A percentile compares a stretch with the other conserved stretches of the same genome.
phyloP scores from a whole-genome alignment of 2,329 filamentous ascomycete species.

The Huntiella decipiens region DNA sequence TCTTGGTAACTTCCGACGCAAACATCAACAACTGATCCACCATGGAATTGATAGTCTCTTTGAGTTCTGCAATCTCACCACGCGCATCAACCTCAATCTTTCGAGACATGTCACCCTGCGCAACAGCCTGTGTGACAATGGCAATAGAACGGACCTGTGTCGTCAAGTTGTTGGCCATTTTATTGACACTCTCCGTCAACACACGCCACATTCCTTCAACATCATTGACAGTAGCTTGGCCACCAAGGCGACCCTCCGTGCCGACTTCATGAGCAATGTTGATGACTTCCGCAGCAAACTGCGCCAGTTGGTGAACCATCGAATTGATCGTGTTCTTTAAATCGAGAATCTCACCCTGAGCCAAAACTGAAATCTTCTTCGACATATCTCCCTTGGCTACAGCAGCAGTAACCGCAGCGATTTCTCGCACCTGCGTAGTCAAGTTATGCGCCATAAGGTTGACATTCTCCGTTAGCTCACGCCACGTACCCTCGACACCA shows the following conservation, averaged over 20 bases:
- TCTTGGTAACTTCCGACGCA: constrained; percentile 65
- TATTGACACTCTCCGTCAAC: constrained; percentile 62
- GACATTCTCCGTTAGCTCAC: constrained; percentile 65
- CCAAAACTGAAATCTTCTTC: constrained; percentile 67
- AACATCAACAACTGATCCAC: constrained; percentile 71
- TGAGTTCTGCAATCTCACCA: constrained; percentile 65
- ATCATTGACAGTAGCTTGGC: constrained; percentile 80
- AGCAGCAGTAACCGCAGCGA: constrained; percentile 66
- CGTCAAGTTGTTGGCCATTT: constrained; percentile 68
- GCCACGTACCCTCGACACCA: constrained; percentile 93
- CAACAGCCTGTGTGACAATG: constrained; percentile 66
- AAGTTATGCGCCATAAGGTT: constrained; percentile 73
- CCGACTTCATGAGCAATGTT: constrained; percentile 51
- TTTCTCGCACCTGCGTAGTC: constrained; percentile 70
- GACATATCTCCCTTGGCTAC: constrained; percentile 69
- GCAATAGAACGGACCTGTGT: constrained; percentile 76
- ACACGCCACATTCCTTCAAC: constrained; percentile 96
- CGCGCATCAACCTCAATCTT: constrained; percentile 67
- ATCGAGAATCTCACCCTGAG: constrained; percentile 64
- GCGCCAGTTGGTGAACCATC: constrained; percentile 72
- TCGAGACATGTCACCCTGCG: constrained; percentile 64
- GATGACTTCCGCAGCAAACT: constrained; percentile 69
- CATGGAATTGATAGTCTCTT: constrained; percentile 81
- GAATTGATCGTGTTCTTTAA: constrained; percentile 76
- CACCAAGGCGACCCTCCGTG: no score